Conservation (phyloP, 1,139 yeast species). For the Hyphopichia fennica region DNA sequence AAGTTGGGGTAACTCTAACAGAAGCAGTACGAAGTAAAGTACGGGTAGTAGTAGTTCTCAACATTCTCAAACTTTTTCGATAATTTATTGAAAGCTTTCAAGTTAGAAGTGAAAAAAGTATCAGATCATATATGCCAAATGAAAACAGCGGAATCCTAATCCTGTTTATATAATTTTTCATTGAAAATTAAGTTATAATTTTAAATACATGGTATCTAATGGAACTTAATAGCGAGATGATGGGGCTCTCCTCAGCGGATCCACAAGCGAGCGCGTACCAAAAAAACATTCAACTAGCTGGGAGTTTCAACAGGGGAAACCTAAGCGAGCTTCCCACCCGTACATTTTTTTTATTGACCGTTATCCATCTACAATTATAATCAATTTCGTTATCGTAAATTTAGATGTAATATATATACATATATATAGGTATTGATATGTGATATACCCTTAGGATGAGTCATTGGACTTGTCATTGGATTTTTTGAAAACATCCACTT, state of each 20-base stretch:
- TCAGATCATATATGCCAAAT: neutral
- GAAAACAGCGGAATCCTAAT: neutral
- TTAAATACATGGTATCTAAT: neutral
- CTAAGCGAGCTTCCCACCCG: neutral
- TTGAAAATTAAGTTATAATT: neutral
- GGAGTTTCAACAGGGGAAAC: neutral
- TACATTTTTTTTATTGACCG: no score
- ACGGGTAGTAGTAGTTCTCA: conserved; percentile 27
- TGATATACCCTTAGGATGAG: no score
- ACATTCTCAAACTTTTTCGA: conserved; percentile 14
- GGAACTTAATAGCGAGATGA: conserved; percentile 6
- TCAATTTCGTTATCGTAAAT: neutral
- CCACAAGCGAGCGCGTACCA: conserved; percentile 3
- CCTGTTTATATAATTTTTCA: conserved; percentile 1
- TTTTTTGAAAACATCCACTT: neutral
- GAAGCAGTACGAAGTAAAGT: conserved; percentile 18
- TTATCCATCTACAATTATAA: neutral
- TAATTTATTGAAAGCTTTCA: no score
- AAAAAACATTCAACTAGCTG: neutral
- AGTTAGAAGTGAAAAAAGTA: neutral
- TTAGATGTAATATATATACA: neutral
- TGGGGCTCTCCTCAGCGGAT: conserved; percentile 11
- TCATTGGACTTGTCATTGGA: neutral
- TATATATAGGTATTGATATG: no score
- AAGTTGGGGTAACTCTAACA: conserved; percentile 11